Evolutionary conservation across 1,284 basidiomycete species (phyloP), one percentile per base, ranked within the genome.

Genomic region (Austroboletus rostrupii): DNA sequence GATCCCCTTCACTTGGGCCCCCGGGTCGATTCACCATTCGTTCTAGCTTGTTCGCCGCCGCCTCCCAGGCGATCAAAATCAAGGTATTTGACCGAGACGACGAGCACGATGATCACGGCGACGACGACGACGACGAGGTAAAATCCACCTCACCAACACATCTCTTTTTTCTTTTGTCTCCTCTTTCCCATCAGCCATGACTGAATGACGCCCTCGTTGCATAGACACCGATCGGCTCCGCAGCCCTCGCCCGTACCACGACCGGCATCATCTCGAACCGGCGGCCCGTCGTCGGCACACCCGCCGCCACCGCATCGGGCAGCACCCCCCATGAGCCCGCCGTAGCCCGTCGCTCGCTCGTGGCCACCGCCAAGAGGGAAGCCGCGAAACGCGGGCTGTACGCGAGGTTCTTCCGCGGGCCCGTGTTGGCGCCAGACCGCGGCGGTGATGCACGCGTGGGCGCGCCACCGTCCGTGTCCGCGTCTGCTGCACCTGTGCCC

Each of bases 231-330:
- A 26, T 26, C 8, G 19, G 14, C 23, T 53, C 60, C 53, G 54
- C 64, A 47, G 45, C 65, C 36, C 66, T 84, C 20, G 74, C 73
- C 55, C 79, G 83, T 41, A 91, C 89, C 0, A 70, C 71, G 5
- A 92, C 89, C 2, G 89, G 90, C 17, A 89, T 92, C 49, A 69
- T 90, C 41, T 91, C 85, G 14, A 85, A 83, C 61, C 78, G 80
- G 49, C 77, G 83, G 17, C 88, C 87, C 29, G 57, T 72, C 10
- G 60, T 67, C 1, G 79, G 79, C 35, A 74, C 77, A 2, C 72
- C 78, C 28, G 75, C 75, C 17, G 21, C 21, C 21, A 79, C 80
- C 43, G 77, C 75, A 1, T 80, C 80, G 21, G 79, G 79, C 19
- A 64, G 69, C 6, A 66, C 68, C 14, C 80, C 80, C 2, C 8